Conservation (phyloP, 495 filamentous ascomycete species). For the Penicillium steckii region DNA sequence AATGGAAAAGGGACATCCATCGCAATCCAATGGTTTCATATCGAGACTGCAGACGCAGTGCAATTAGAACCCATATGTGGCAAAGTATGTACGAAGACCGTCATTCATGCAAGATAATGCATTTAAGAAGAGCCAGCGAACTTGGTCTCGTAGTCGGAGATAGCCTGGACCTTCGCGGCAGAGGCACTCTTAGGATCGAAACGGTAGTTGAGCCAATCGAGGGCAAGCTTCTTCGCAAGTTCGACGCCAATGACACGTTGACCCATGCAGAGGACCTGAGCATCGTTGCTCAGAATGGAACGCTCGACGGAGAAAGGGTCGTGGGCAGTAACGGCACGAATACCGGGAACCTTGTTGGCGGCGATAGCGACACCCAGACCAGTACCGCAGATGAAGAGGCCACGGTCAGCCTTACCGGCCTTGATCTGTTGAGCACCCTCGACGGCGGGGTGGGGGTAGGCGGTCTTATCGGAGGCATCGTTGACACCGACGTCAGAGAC, state of each 20-base stretch:
- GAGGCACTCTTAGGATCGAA: conserved; percentile 74
- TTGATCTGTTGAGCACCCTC: conserved; percentile 65
- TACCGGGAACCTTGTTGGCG: conserved; percentile 84
- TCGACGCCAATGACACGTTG: conserved; percentile 82
- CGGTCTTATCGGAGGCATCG: conserved; percentile 68
- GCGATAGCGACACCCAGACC: conserved; percentile 82
- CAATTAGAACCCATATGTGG: background rate
- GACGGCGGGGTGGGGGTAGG: conserved; percentile 79
- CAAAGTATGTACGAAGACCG: background rate
- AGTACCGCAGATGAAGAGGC: conserved; percentile 83
- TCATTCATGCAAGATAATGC: background rate
- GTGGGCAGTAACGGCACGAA: conserved; percentile 84
- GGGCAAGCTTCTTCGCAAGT: conserved; percentile 71
- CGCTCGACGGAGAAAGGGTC: conserved; percentile 83
- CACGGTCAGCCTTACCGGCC: conserved; percentile 69
- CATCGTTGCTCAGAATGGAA: conserved; percentile 79
- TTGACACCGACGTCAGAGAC: conserved; percentile 71
- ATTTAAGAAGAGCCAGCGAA: conserved; percentile 28
- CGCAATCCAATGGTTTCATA: too few species aligned
- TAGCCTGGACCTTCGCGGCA: conserved; percentile 73
- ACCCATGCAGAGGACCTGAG: conserved; percentile 86
- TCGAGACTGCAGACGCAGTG: too few species aligned
- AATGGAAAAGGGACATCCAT: background rate
- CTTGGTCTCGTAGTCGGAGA: conserved; percentile 68
- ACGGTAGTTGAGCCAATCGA: conserved; percentile 78